Percentiles rank a stretch among this genome's conserved stretches.
Evolutionary conservation across 2,329 filamentous ascomycete genomes (phyloP).

Genomic region (Botrytis deweyae): DNA sequence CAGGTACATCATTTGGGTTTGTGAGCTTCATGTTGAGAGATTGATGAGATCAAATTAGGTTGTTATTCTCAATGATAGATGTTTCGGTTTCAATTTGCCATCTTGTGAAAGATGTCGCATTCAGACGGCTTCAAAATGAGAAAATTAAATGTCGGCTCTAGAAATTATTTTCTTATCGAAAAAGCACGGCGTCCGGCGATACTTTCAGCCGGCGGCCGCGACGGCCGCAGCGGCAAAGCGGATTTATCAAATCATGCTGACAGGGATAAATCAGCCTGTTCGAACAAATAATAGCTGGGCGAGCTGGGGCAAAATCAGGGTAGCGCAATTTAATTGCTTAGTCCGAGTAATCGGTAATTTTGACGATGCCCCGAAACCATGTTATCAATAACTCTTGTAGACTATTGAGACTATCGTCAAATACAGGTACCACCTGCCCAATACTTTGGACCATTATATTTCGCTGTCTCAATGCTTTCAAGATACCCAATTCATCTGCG

Average conservation of each 20-base stretch:
- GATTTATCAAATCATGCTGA: background rate
- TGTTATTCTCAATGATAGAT: background rate
- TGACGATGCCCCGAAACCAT: conserved; percentile 10
- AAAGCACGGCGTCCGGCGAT: background rate
- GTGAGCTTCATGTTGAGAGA: conserved; percentile 68
- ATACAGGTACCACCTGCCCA: background rate
- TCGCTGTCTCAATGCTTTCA: conserved; percentile 12
- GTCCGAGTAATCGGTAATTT: conserved; percentile 17
- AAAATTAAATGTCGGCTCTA: conserved; percentile 7
- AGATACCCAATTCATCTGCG: background rate
- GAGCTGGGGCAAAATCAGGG: background rate
- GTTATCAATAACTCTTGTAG: conserved; percentile 1
- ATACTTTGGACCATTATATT: background rate
- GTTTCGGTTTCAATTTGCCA: background rate
- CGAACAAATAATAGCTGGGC: background rate
- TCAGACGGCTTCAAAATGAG: background rate
- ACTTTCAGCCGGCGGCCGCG: conserved; percentile 8
- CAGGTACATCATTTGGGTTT: conserved; percentile 78
- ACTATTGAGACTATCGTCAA: background rate
- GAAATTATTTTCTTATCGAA: conserved; percentile 22
- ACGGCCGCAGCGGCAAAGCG: background rate
- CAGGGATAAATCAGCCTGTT: background rate
- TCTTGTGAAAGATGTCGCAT: conserved; percentile 9
- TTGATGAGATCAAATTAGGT: background rate
- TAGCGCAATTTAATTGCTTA: conserved; percentile 5